Evolutionary conservation across 345 rosid genomes (phyloP), one percentile per base, ranked within the genome.

Genomic region (Punica granatum): DNA sequence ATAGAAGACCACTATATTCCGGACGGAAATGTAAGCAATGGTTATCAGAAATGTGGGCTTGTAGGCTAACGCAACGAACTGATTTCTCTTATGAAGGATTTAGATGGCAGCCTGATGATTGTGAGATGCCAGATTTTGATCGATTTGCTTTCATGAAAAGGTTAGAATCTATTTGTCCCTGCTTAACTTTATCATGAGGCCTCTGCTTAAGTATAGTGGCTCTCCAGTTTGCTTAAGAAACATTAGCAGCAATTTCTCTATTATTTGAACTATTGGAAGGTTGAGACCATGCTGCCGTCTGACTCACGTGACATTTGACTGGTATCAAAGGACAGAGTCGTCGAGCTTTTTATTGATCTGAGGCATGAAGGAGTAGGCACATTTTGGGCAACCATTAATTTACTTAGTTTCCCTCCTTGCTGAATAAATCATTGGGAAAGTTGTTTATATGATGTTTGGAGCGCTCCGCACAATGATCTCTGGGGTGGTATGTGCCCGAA

Each of bases 21-120:
- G 95, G 95, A 33, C 70, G 70, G 60, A 78, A 69, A 53, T 88
- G 92, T 72, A 82, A 86, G 71, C 85, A 73, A 19, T 90, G 97
- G 97, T 63, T 90, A 65, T 84, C 95, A 42, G 77, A 64, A 65
- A 80, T 84, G 88, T 88, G 97, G 97, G 77, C 97, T 0, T 90
- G 94, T 79, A 76, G 90, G 73, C 69, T 80, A 30, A 85, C 79
- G 32, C 79, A 79, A 30, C 77, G 95, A 16, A 78, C 80, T 4
- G 96, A 88, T 63, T 92, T 90, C 72, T 83, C 96, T 2, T 92
- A 77, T 0, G 98, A 92, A 71, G 69, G 81, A 72, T 85, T 81
- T 64, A 78, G 89, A 23, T 92, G 98, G 93, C 92, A 84, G 74
- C 93, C 97, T 25, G 67, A 84, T 49, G 76, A 85, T 78, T 92